Conservation (phyloP, 352 stramenopile genomes). For the Phytophthora pisi region DNA sequence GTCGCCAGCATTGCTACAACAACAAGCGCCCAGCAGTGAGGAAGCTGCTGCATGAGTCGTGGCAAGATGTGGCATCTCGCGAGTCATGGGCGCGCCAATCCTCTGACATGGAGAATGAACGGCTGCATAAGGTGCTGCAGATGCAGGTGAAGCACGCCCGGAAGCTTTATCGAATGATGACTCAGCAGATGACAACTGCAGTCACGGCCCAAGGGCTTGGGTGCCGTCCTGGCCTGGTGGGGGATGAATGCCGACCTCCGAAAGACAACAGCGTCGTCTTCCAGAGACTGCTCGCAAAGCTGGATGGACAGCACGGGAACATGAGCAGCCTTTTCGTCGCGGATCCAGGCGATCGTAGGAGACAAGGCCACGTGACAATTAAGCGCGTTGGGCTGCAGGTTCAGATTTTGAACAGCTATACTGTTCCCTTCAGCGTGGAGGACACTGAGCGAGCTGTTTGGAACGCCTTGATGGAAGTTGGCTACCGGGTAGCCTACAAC, state of each 20-base stretch:
- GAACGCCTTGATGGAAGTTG: neutral
- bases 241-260: constrained; percentile 5
- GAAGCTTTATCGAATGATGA: constrained; percentile 27
- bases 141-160: constrained; percentile 23
- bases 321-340: constrained; percentile 5
- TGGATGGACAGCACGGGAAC: constrained; percentile 7
- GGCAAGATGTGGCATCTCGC: constrained; percentile 21
- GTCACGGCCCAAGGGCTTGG: constrained; percentile 12
- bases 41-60: constrained; percentile 17
- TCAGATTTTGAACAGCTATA: constrained; percentile 19
- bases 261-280: constrained; percentile 26
- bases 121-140: constrained; percentile 18
- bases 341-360: neutral
- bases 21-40: neutral
- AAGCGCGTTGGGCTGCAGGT: constrained; percentile 21
- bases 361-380: constrained; percentile 12
- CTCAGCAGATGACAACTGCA: constrained; percentile 14
- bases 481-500: constrained; percentile 17
- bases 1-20: neutral
- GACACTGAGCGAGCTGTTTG: constrained; percentile 22
- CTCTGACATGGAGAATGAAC: constrained; percentile 14
- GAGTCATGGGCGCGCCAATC: constrained; percentile 22
- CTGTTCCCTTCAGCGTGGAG: constrained; percentile 20
- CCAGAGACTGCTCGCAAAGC: constrained; percentile 14
- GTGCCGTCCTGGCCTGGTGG: constrained; percentile 8